Base-by-base conservation (phyloP, 805 yeast species). In the Ogataea populi-albae region DNA sequence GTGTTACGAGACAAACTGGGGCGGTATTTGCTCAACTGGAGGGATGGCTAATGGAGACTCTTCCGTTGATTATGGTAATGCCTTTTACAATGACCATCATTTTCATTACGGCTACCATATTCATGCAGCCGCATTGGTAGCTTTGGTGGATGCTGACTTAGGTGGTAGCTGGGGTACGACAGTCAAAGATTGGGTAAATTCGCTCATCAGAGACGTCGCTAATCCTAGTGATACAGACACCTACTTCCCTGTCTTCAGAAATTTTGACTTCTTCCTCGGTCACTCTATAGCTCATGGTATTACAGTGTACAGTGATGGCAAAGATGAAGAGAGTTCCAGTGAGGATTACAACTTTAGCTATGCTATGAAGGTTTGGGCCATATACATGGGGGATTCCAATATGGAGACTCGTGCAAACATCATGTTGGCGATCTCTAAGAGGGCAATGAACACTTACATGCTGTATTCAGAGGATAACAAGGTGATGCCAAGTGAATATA, bases 31-130 rank as follows among this genome's bases (percentile, higher is more conserved):
- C 10, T 82, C 93, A 0, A 68, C 79, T 1, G 88, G 87, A 2
- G 75, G 71, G 4, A 64, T 71, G 22, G 11, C 47, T 5, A 67
- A 62, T 24, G 70, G 61, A 5, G 70, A 68, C 40, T 49, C 70
- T 18, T 57, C 67, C 23, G 76, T 76, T 18, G 96, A 88, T 62
- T 81, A 76, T 51, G 88, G 87, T 30, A 81, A 81, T 51, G 69
- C 86, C 1, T 74, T 69, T 54, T 81, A 80, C 56, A 81, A 81
- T 51, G 87, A 81, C 50, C 89, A 81, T 56, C 87, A 81, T 55
- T 81, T 80, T 65, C 87, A 81, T 55, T 81, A 81, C 47, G 85
- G 86, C 10, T 81, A 82, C 50, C 86, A 79, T 54, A 69, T 82
- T 21, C 80, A 81, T 48, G 82, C 88, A 1, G 77, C 80, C 35